Evolutionary conservation across 257 asterid genomes (phyloP).

Genomic region (Coffea eugenioides): DNA sequence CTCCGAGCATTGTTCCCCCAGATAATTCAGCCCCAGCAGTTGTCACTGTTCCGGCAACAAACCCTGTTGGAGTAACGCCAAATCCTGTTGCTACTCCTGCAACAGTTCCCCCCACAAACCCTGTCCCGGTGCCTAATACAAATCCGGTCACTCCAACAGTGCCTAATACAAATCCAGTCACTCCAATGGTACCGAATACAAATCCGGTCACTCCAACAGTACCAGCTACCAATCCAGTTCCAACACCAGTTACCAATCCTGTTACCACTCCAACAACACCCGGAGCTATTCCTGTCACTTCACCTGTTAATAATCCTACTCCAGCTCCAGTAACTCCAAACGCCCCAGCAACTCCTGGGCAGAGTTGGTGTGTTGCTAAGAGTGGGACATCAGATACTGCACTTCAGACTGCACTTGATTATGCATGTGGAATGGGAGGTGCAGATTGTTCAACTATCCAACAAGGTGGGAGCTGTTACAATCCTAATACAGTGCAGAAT

Average conservation of each 20-base stretch:
- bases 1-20: conserved; percentile 43
- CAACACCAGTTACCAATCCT: conserved; percentile 41
- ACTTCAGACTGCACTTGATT: conserved; percentile 74
- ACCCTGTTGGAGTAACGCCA: conserved; percentile 41
- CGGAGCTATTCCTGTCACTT: conserved; percentile 33
- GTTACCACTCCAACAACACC: conserved; percentile 40
- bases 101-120: conserved; percentile 34
- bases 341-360: conserved; percentile 51
- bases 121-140: conserved; percentile 23
- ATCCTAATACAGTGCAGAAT: conserved; percentile 56
- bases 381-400: conserved; percentile 48
- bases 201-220: conserved; percentile 44
- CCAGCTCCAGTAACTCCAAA: conserved; percentile 40
- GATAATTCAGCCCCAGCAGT: conserved; percentile 35
- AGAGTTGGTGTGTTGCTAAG: conserved; percentile 89
- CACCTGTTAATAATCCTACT: conserved; percentile 27
- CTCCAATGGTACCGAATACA: conserved; percentile 35
- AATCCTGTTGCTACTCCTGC: conserved; percentile 31
- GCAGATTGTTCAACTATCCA: conserved; percentile 85
- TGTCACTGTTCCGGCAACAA: conserved; percentile 47
- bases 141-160: conserved; percentile 29
- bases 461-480: conserved; percentile 62
- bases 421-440: conserved; percentile 88
- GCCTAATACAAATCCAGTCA: conserved; percentile 51
- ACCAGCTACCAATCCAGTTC: conserved; percentile 43